Evolutionary conservation across 176 grass and related monocot species (phyloP), one percentile per base, ranked within the genome.

Genomic region (Calamus simplicifolius): DNA sequence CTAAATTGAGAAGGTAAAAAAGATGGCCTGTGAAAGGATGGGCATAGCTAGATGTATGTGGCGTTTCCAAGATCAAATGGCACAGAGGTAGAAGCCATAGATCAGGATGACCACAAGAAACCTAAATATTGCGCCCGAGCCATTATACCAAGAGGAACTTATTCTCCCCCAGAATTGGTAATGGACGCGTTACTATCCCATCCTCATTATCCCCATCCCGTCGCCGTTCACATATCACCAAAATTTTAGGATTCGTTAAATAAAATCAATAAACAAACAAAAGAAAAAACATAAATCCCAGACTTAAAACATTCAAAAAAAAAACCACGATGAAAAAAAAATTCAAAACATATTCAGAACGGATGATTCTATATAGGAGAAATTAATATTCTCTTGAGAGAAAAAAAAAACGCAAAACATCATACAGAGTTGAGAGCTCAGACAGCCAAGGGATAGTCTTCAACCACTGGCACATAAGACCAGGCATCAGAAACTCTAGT

Each of bases 401-500:
- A 19, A 18, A 8, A n/a, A n/a, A n/a, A 57, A 1, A 18, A 43
- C 5, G n/a, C n/a, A n/a, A n/a, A n/a, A n/a, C n/a, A n/a, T n/a
- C n/a, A 3, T 7, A 4, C 5, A 4, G 14, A 52, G 27, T 49
- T 7, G 69, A 81, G 64, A 81, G 73, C 74, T 87, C 79, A 87
- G 84, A 87, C 75, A 82, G 71, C 79, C 79, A 82, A 82, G 79
- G 84, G 84, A 71, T 87, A 15, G 71, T 75, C 84, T 54, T 87
- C 84, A 87, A 75, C 51, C 75, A 71, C 67, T 28, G 52, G 71
- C 16, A 13, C 18, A 13, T 51, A 49, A 61, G 16, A 67, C 64
- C 59, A 82, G 54, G 23, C 25, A 79, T 87, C 79, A 64, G 84
- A 82, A 87, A 87, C 79, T 87, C 84, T 87, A 87, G 75, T 87